A percentile compares a stretch with the other conserved stretches of the same genome.
Conservation (phyloP, 768 basidiomycete species). For the Wakefieldia striispora region DNA sequence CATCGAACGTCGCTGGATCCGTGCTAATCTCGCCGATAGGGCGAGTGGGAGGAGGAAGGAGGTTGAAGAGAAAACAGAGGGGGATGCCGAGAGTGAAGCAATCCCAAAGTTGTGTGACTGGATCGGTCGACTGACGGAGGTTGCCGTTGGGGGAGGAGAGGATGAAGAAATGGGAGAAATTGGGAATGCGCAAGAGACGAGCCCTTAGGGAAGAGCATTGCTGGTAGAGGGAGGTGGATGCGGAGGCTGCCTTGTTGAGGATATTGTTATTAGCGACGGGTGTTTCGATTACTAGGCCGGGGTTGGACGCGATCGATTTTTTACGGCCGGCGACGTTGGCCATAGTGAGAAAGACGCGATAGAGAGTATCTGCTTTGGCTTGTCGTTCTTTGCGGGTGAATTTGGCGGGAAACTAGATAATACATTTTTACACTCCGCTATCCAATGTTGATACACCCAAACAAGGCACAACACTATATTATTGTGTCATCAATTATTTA, state of each 20-base stretch:
- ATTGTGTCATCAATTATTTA: constrained; percentile 5
- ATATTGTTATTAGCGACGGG: constrained; percentile 79
- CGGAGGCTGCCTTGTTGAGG: constrained; percentile 88
- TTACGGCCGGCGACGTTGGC: constrained; percentile 64
- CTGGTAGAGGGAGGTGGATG: constrained; percentile 87
- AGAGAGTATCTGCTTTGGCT: constrained; percentile 7
- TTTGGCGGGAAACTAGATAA: constrained; percentile 28
- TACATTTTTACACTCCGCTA: constrained; percentile 31
- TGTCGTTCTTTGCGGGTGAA: constrained; percentile 14
- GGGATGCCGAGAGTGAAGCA: constrained; percentile 90
- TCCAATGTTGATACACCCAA: constrained; percentile 28
- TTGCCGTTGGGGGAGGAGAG: constrained; percentile 56
- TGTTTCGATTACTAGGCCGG: constrained; percentile 67
- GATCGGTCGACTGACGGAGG: constrained; percentile 77
- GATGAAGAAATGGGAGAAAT: constrained; percentile 69
- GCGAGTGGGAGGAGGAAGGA: constrained; percentile 54
- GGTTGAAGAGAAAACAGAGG: constrained; percentile 95
- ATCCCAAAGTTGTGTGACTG: constrained; percentile 93
- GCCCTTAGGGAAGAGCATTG: constrained; percentile 80
- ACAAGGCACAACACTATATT: constrained; percentile 27
- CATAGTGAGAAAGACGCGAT: constrained; percentile 32
- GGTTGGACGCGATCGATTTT: constrained; percentile 71
- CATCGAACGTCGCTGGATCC: constrained; percentile 60
- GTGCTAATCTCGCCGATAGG: constrained; percentile 59
- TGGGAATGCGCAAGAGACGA: constrained; percentile 74